phyloP scores from a whole-genome alignment of 78 protist genomes.

The Chrysochromulina tobinii region DNA sequence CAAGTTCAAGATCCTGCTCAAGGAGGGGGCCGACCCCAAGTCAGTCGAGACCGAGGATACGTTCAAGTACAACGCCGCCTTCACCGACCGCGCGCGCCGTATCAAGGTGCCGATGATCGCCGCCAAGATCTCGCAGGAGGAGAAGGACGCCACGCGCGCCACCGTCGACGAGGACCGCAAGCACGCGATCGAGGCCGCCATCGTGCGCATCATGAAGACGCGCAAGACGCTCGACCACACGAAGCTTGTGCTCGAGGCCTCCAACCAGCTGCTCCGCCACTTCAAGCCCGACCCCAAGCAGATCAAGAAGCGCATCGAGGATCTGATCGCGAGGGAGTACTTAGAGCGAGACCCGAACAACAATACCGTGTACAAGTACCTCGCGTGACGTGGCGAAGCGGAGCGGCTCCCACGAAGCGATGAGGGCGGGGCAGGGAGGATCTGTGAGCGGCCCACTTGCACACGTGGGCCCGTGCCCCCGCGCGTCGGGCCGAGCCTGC shows the following conservation, averaged over 20 bases:
- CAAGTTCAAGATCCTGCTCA: slow-evolving; percentile 6
- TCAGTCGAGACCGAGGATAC: not conserved
- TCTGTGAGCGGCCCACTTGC: no score
- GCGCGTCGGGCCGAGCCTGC: no score
- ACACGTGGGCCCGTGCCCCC: no score
- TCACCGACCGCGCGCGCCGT: slow-evolving; percentile 11
- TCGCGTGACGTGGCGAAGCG: not conserved
- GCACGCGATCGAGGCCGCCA: slow-evolving; percentile 47
- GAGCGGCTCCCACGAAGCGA: no score
- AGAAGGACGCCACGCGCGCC: slow-evolving; percentile 37
- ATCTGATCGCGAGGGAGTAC: slow-evolving; percentile 69
- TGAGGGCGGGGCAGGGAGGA: no score
- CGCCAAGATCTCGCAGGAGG: slow-evolving; percentile 47
- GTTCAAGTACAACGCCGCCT: not conserved
- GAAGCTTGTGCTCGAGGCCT: slow-evolving; percentile 43
- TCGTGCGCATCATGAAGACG: slow-evolving; percentile 68
- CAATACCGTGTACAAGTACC: not conserved
- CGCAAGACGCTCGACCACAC: slow-evolving; percentile 30
- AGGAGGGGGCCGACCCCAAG: not conserved
- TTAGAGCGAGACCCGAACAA: slow-evolving; percentile 22
- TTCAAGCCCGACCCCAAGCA: slow-evolving; percentile 71
- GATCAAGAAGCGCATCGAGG: slow-evolving; percentile 75
- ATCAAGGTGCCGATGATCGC: slow-evolving; percentile 40
- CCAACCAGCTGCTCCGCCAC: slow-evolving; percentile 54
- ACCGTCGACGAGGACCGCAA: slow-evolving; percentile 62